Conservation (phyloP, 352 stramenopile species). For the Phytophthora syringae region DNA sequence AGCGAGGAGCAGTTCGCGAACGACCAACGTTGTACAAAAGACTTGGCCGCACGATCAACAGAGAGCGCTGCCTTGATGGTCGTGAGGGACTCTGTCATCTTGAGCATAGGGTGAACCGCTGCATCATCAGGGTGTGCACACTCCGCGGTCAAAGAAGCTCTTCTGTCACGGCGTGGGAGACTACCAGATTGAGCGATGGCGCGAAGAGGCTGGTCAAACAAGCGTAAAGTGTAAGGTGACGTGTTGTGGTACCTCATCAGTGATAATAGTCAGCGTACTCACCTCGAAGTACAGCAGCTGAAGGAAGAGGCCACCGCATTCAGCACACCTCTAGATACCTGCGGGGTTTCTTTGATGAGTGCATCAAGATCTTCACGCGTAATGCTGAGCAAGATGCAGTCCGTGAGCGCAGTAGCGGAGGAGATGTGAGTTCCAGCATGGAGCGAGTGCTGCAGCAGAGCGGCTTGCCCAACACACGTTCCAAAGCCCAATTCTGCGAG, state of each 20-base stretch:
- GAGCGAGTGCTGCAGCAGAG: constrained; percentile 65
- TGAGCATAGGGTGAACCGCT: constrained; percentile 48
- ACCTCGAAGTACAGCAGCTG: constrained; percentile 85
- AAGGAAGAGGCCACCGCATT: constrained; percentile 81
- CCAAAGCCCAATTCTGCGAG: constrained; percentile 72
- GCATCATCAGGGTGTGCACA: constrained; percentile 21
- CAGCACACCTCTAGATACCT: constrained; percentile 78
- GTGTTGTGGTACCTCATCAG: not conserved
- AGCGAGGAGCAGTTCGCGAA: constrained; percentile 38
- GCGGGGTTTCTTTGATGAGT: constrained; percentile 74
- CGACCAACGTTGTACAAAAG: constrained; percentile 81
- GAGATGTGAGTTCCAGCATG: constrained; percentile 76
- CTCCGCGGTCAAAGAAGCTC: constrained; percentile 39
- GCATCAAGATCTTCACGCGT: constrained; percentile 69
- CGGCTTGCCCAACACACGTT: constrained; percentile 80
- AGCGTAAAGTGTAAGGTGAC: not conserved
- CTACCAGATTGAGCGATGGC: constrained; percentile 71
- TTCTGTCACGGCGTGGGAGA: constrained; percentile 61
- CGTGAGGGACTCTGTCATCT: constrained; percentile 60
- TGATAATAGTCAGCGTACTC: constrained; percentile 1
- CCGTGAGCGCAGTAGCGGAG: constrained; percentile 68
- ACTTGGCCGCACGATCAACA: constrained; percentile 71
- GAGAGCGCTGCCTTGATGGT: constrained; percentile 77
- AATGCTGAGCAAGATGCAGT: constrained; percentile 81
- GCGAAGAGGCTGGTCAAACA: constrained; percentile 50